phyloP scores from a whole-genome alignment of 352 stramenopile species.

The Phytophthora litchii region DNA sequence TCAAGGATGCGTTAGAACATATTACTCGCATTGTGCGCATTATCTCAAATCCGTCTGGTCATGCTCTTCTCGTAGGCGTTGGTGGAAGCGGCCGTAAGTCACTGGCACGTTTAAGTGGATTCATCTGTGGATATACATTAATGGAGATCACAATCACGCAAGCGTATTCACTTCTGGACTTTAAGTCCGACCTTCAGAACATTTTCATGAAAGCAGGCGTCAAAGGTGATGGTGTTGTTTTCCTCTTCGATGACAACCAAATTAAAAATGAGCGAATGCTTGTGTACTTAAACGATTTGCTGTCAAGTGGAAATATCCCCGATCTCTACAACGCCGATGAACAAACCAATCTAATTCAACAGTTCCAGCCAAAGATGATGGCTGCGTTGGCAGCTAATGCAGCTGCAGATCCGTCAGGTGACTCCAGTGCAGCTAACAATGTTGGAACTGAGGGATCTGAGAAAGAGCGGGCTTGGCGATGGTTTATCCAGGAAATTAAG shows the following conservation, averaged over 20 bases:
- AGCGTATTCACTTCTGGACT: conserved; percentile 91
- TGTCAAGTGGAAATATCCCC: conserved; percentile 92
- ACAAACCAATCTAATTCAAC: conserved; percentile 89
- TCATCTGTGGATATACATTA: conserved; percentile 91
- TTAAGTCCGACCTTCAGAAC: conserved; percentile 94
- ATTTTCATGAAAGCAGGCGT: conserved; percentile 91
- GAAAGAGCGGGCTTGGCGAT: conserved; percentile 93
- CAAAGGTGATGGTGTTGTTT: conserved; percentile 93
- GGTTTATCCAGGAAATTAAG: conserved; percentile 91
- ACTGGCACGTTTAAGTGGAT: conserved; percentile 88
- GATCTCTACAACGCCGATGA: conserved; percentile 94
- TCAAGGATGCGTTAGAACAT: conserved; percentile 96
- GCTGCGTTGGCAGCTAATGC: conserved; percentile 45
- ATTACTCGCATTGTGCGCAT: conserved; percentile 95
- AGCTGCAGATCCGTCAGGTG: conserved; percentile 5
- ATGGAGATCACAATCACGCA: conserved; percentile 92
- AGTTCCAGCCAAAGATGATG: conserved; percentile 87
- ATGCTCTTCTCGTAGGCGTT: conserved; percentile 94
- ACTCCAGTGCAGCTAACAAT: conserved; percentile 9
- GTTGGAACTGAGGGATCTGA: conserved; percentile 54
- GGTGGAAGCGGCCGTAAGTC: conserved; percentile 95
- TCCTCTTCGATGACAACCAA: conserved; percentile 93
- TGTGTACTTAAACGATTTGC: conserved; percentile 94
- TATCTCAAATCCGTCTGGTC: conserved; percentile 92
- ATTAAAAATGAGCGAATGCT: conserved; percentile 97